Evolutionary conservation across 805 yeast genomes (phyloP), one percentile per base, ranked within the genome.

Genomic region (Kuraishia capsulata): DNA sequence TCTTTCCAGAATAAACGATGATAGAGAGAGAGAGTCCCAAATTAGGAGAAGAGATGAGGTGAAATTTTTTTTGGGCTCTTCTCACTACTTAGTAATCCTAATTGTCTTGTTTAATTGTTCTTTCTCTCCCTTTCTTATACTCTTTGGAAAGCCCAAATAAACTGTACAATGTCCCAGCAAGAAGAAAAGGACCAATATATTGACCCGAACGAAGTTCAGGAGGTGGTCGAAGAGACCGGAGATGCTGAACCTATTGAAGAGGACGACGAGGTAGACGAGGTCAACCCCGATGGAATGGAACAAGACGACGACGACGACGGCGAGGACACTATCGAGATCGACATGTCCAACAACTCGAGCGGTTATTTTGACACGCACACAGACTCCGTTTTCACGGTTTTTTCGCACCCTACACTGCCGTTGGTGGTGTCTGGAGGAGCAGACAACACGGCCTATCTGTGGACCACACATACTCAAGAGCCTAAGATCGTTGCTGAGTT

Each of bases 381-480:
- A 39, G 98, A 92, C 59, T 86, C 96, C 2, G 74, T 90, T 3
- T 90, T 83, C 60, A 69, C 83, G 11, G 69, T 92, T n/a, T 75
- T 84, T 36, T 64, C 78, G 5, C 97, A 92, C 56, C 97, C 97
- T 30, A 69, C 69, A 5, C 67, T 88, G 42, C 97, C 97, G 14
- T 59, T 81, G 57, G 92, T 85, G 6, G 81, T 80, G n/a, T 73
- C 90, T 18, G 98, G 99, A 23, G 97, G 96, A 31, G 97, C 95
- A 42, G 99, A 92, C 58, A 80, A 90, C 57, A 67, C 76, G 20
- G 96, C 89, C 2, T 85, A 76, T 55, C 56, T 92, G 50, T 92
- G 97, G 97, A 87, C 96, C 3, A 81, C 95, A 2, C 94, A 87
- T 58, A 69, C 86, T 2, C 78, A 76, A 43, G 95, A 96, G 24